These are phyloP conservation scores for Avena sativa DNA, from an alignment of 176 grass and related monocot species.

Conservation along the genomic window DNA sequence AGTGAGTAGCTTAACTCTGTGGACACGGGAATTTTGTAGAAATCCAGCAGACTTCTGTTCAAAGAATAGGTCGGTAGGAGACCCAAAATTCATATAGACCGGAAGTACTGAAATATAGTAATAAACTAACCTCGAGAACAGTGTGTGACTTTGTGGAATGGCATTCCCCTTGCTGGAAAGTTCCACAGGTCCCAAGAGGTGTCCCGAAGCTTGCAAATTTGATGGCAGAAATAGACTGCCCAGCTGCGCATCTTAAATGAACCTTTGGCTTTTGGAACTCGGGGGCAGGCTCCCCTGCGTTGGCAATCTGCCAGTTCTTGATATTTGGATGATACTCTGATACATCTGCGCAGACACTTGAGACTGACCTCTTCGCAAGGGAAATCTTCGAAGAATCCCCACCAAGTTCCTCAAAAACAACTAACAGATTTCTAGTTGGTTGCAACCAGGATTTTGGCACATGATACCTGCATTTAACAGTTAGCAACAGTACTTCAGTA, in stretches of 20 bases:
- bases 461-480: slow-evolving; percentile 76
- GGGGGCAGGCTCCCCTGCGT: slow-evolving; percentile 44
- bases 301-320: slow-evolving; percentile 86
- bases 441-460: slow-evolving; percentile 93
- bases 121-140: slow-evolving; percentile 68
- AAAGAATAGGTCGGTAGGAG: not conserved
- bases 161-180: slow-evolving; percentile 83
- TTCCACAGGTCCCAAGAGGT: slow-evolving; percentile 84
- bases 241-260: slow-evolving; percentile 73
- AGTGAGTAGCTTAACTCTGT: not conserved
- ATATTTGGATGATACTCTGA: slow-evolving; percentile 91
- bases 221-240: slow-evolving; percentile 91
- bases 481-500: not conserved
- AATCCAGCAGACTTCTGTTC: not conserved
- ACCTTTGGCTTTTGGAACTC: slow-evolving; percentile 67
- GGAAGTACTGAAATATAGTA: not conserved
- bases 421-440: slow-evolving; percentile 79
- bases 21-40: not conserved
- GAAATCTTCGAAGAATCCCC: slow-evolving; percentile 85
- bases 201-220: slow-evolving; percentile 98
- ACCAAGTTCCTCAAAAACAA: slow-evolving; percentile 96
- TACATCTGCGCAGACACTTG: slow-evolving; percentile 93
- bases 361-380: slow-evolving; percentile 79
- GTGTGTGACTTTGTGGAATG: slow-evolving; percentile 75
- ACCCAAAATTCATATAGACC: not conserved